Conservation (phyloP, 352 stramenopile genomes). For the Phytophthora sp. region DNA sequence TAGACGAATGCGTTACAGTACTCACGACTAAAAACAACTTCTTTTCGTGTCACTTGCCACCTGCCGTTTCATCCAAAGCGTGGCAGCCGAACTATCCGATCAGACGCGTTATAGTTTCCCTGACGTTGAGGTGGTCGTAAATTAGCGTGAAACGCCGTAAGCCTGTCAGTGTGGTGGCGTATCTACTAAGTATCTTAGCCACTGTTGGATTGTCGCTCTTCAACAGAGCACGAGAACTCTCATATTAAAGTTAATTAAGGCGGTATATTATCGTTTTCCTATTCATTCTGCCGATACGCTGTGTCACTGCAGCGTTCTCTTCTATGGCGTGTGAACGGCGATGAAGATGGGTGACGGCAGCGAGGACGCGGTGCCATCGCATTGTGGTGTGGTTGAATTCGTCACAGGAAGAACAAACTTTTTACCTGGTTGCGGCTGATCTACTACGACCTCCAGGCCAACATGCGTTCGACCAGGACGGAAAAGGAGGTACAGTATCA, state of each 20-base stretch:
- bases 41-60: not conserved
- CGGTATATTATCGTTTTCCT: conserved; percentile 6
- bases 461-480: conserved; percentile 13
- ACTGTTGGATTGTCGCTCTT: too few species aligned
- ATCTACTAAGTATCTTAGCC: too few species aligned
- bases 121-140: not conserved
- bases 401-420: conserved; percentile 27
- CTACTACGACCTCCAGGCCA: not conserved
- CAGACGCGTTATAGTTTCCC: too few species aligned
- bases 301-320: conserved; percentile 1
- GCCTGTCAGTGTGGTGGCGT: too few species aligned
- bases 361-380: not conserved
- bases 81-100: not conserved
- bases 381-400: conserved; percentile 4
- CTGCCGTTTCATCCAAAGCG: too few species aligned
- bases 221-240: too few species aligned
- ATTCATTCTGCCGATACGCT: conserved; percentile 6
- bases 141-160: conserved; percentile 14
- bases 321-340: conserved; percentile 23
- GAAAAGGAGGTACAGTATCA: conserved; percentile 38
- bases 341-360: conserved; percentile 29
- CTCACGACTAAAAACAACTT: not conserved
- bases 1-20: conserved; percentile 10
- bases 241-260: not conserved
- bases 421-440: conserved; percentile 3